Conservation (phyloP, 1,139 yeast species). For the Hemisphaericaspora xylanilytica region DNA sequence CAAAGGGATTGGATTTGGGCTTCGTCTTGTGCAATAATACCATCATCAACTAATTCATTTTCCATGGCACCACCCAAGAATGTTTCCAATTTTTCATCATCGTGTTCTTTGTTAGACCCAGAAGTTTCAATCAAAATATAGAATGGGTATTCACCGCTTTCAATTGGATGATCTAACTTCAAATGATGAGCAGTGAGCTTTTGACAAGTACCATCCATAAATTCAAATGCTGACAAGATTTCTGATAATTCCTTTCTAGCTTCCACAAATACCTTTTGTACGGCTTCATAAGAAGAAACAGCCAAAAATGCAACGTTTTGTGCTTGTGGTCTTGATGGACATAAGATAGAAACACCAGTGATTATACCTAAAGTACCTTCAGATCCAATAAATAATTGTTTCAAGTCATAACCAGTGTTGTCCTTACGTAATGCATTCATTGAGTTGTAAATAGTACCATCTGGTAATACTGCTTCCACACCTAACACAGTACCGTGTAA, state of each 20-base stretch:
- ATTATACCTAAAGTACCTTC: conserved; percentile 91
- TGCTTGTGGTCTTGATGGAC: conserved; percentile 90
- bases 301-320: conserved; percentile 89
- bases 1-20: conserved; percentile 79
- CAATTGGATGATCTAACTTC: conserved; percentile 70
- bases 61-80: conserved; percentile 87
- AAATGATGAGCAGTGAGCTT: conserved; percentile 57
- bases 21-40: conserved; percentile 95
- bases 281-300: conserved; percentile 74
- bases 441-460: conserved; percentile 79
- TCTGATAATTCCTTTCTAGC: conserved; percentile 82
- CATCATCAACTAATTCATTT: conserved; percentile 78
- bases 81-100: conserved; percentile 70
- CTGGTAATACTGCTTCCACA: conserved; percentile 85
- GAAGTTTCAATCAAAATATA: conserved; percentile 90
- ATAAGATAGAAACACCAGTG: conserved; percentile 84
- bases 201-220: conserved; percentile 84
- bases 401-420: conserved; percentile 90
- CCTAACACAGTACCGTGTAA: conserved; percentile 92
- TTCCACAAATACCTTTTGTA: conserved; percentile 74
- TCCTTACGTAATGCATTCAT: conserved; percentile 86
- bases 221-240: conserved; percentile 89
- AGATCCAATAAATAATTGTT: conserved; percentile 88
- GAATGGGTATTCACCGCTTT: conserved; percentile 72
- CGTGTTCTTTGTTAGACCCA: conserved; percentile 87